Conservation (phyloP, 148 eudicot genomes). For the Chenopodium formosanum region DNA sequence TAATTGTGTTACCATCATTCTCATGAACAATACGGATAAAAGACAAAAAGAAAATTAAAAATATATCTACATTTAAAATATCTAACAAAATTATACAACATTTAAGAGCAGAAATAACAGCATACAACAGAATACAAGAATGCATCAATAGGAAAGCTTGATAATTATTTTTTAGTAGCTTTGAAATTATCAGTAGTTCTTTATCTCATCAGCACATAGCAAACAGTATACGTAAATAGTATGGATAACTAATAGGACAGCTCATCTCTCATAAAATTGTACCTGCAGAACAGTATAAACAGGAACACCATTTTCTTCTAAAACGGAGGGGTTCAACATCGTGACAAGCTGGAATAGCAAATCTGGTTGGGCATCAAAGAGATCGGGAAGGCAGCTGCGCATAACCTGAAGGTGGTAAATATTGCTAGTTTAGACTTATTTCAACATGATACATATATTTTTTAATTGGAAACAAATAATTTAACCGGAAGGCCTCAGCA, state of each 20-base stretch:
- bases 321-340: conserved; percentile 92
- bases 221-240: background rate
- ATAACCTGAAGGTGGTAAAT: conserved; percentile 59
- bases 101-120: background rate
- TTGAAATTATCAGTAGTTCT: background rate
- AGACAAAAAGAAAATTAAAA: too few species aligned
- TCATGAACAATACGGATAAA: too few species aligned
- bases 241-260: background rate
- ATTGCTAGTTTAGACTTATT: conserved; percentile 1
- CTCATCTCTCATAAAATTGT: conserved; percentile 16
- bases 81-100: background rate
- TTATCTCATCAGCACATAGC: conserved; percentile 1
- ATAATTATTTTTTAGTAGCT: too few species aligned
- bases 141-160: background rate
- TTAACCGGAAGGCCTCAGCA: too few species aligned
- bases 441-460: background rate
- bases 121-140: background rate
- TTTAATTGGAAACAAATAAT: background rate
- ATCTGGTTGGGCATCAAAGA: conserved; percentile 96
- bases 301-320: conserved; percentile 85
- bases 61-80: too few species aligned
- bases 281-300: conserved; percentile 94
- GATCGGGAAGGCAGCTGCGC: conserved; percentile 91
- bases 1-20: too few species aligned
- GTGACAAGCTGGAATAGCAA: conserved; percentile 97